These are phyloP conservation scores for Anthracocystis setariae DNA, from an alignment of 1,284 basidiomycete species.

Conservation along the genomic window DNA sequence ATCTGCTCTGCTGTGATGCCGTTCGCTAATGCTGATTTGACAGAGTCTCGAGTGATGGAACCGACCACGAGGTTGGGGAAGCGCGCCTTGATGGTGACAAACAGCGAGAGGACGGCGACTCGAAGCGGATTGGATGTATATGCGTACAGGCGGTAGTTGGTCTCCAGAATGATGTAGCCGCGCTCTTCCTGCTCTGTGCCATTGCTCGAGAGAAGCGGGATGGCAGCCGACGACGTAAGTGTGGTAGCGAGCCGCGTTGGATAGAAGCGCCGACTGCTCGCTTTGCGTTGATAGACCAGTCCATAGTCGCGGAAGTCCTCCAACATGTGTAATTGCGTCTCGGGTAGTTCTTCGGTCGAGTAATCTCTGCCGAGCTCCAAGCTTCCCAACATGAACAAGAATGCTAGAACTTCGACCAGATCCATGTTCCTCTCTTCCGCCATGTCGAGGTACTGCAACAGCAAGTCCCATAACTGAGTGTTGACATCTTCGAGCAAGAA, in stretches of 20 bases:
- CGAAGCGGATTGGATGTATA: conserved; percentile 97
- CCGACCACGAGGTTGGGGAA: conserved; percentile 97
- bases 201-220: conserved; percentile 49
- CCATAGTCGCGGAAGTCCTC: conserved; percentile 94
- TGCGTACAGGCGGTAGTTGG: conserved; percentile 97
- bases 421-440: conserved; percentile 73
- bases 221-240: conserved; percentile 77
- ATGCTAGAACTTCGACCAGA: conserved; percentile 89
- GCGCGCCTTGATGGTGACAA: conserved; percentile 88
- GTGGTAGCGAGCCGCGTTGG: conserved; percentile 97
- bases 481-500: conserved; percentile 96
- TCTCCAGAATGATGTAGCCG: conserved; percentile 93
- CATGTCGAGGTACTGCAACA: conserved; percentile 79
- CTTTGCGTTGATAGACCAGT: conserved; percentile 77
- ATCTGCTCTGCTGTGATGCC: conserved; percentile 98
- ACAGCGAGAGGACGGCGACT: conserved; percentile 94
- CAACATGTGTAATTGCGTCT: conserved; percentile 85
- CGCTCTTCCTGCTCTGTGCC: conserved; percentile 70
- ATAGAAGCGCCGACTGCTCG: conserved; percentile 76
- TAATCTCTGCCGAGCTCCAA: conserved; percentile 71
- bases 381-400: conserved; percentile 76
- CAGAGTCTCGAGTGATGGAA: conserved; percentile 90
- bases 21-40: conserved; percentile 90
- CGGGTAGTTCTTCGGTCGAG: conserved; percentile 81
- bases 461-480: conserved; percentile 94